Evolutionary conservation across 306 rosid genomes (phyloP).

Genomic region (Lathyrus aphaca): DNA sequence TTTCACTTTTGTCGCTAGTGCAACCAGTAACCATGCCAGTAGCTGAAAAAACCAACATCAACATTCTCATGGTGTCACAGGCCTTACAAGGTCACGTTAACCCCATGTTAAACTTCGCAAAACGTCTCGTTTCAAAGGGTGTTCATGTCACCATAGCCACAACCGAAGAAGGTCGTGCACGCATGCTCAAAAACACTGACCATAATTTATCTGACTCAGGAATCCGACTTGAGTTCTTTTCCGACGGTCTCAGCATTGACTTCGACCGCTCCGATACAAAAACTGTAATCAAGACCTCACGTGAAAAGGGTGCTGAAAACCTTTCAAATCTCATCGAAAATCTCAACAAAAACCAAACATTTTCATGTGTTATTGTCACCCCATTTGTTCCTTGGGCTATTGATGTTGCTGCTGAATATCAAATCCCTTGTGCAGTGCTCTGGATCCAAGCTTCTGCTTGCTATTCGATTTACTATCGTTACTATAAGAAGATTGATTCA

Average conservation of each 20-base stretch:
- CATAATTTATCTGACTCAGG: not conserved
- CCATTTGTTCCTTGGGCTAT: constrained; percentile 60
- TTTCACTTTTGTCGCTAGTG: too few relatives aligned
- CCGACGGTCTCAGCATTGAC: constrained; percentile 54
- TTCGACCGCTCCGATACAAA: constrained; percentile 44
- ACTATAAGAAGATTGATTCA: constrained; percentile 6
- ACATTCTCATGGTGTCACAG: constrained; percentile 52
- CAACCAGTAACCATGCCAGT: constrained; percentile 31
- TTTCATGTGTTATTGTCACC: constrained; percentile 48
- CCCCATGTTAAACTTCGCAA: constrained; percentile 55
- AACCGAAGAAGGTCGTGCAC: constrained; percentile 40
- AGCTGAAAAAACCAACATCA: constrained; percentile 27
- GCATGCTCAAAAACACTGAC: constrained; percentile 25
- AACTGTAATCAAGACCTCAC: constrained; percentile 8
- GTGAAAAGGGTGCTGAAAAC: constrained; percentile 43
- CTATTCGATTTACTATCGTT: constrained; percentile 56
- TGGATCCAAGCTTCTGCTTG: constrained; percentile 64
- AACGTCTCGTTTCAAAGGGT: constrained; percentile 48
- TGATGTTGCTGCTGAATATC: constrained; percentile 34
- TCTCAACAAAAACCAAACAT: constrained; percentile 34
- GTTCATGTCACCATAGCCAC: constrained; percentile 52
- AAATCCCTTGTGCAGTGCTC: constrained; percentile 59
- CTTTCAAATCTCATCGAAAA: constrained; percentile 41
- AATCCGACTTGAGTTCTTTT: constrained; percentile 53
- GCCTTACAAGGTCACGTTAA: constrained; percentile 62